Conservation (phyloP, 768 basidiomycete species). For the Phanerochaete carnosa region DNA sequence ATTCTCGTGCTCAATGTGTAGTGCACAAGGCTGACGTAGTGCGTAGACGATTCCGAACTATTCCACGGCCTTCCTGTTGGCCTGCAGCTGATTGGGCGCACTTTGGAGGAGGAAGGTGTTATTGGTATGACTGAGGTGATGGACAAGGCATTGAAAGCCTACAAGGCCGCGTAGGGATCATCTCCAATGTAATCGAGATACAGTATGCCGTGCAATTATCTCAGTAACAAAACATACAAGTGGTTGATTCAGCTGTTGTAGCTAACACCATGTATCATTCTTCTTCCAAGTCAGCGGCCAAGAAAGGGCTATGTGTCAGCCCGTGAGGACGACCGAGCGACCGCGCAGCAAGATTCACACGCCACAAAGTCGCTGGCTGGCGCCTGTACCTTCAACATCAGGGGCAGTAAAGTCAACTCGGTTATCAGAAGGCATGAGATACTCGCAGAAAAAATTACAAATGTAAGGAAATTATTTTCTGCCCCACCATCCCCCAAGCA, state of each 20-base stretch:
- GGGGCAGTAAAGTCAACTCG: neutral
- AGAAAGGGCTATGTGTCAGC: no score
- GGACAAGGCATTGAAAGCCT: slow-evolving; percentile 32
- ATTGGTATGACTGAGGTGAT: slow-evolving; percentile 46
- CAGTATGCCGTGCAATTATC: no score
- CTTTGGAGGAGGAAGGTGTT: slow-evolving; percentile 51
- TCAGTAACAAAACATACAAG: no score
- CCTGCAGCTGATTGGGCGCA: slow-evolving; percentile 46
- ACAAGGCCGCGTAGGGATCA: neutral
- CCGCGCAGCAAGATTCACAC: neutral
- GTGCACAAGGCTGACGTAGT: no score
- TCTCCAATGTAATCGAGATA: no score
- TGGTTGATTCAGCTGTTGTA: no score
- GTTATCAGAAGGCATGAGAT: neutral
- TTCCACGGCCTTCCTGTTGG: slow-evolving; percentile 43
- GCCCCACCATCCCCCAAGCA: slow-evolving; percentile 90
- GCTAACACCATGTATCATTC: no score
- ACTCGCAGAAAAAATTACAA: neutral
- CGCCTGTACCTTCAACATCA: no score
- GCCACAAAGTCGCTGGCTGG: neutral
- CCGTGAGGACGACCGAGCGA: no score
- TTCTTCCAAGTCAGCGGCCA: no score
- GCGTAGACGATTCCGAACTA: slow-evolving; percentile 41
- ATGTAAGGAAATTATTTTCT: slow-evolving; percentile 14
- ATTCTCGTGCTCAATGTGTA: no score